Evolutionary conservation across 768 basidiomycete species (phyloP), one percentile per base, ranked within the genome.

Genomic region (Suillus luteus): DNA sequence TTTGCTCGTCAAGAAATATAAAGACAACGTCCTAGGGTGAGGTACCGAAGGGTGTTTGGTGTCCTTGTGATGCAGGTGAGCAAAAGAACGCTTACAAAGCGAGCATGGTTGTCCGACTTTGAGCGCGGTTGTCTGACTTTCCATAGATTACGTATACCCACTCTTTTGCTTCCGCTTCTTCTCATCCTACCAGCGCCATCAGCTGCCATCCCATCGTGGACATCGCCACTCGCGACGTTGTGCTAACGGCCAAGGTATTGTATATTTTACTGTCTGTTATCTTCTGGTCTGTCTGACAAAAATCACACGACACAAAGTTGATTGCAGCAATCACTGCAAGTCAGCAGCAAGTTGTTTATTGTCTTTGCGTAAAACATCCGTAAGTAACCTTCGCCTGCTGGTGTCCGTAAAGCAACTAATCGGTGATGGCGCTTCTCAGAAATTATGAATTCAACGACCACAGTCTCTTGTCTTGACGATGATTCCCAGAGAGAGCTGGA

Each of bases 401-500:
- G 55, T 40, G 27, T 57, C 24, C 24, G 38, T 19, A 55, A 55
- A 55, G 55, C 31, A 54, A 7, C 52, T 54, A 5, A 57, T 57
- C 22, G 37, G 19, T 9, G 33, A 57, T 58, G 24, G 22, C 12
- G 55, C 17, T 41, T 40, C 15, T 41, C 24, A 58, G 55, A 19
- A 57, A 58, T 7, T 41, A 74, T 74, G 73, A 68, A 66, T 17
- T 37, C 66, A 59, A 15, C 7, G 17, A 60, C 58, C 31, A 19
- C 49, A 5, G 43, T 27, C 17, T 17, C 54, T 60, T 19, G 8
- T 31, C 73, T 75, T 51, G 64, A 68, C 57, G 65, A 71, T 24
- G 61, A 64, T 15, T 65, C 74, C 17, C 72, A 69, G 65, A 63
- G 70, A 58, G 73, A 73, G 63, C 67, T 76, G 58, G 58, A 70